phyloP scores from a whole-genome alignment of 495 filamentous ascomycete genomes.

The Hyaloscypha finlandica region DNA sequence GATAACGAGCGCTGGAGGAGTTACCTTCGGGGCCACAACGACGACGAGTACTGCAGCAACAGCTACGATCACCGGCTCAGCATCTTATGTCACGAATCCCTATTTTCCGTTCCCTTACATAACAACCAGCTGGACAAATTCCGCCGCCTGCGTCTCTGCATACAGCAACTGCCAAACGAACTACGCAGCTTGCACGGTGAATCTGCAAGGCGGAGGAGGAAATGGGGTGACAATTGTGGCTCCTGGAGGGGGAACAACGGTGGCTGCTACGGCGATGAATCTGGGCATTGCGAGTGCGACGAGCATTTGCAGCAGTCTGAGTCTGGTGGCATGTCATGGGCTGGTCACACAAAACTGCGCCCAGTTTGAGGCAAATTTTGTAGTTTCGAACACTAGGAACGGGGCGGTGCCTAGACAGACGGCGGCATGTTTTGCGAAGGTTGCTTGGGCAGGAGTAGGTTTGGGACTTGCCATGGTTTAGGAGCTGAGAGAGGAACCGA shows the following conservation, averaged over 20 bases:
- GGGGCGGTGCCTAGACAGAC: constrained; percentile 24
- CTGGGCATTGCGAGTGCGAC: constrained; percentile 24
- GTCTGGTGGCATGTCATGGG: constrained; percentile 23
- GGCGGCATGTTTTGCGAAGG: constrained; percentile 22
- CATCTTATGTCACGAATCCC: constrained; percentile 30
- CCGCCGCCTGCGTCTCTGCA: constrained; percentile 25
- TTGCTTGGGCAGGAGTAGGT: constrained; percentile 23
- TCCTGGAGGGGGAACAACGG: constrained; percentile 28
- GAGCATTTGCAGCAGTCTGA: constrained; percentile 30
- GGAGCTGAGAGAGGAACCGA: not conserved
- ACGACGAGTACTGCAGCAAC: constrained; percentile 17
- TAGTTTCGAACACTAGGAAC: constrained; percentile 19
- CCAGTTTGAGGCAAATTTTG: constrained; percentile 27
- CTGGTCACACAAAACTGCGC: constrained; percentile 24
- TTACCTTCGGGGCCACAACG: constrained; percentile 24
- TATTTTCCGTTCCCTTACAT: constrained; percentile 35
- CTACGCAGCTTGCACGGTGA: constrained; percentile 29
- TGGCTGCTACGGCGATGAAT: constrained; percentile 27
- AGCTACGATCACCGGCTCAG: constrained; percentile 21
- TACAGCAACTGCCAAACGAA: constrained; percentile 28
- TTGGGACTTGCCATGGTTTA: constrained; percentile 21
- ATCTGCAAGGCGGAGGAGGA: constrained; percentile 30
- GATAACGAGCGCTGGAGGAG: constrained; percentile 6
- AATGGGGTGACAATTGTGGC: constrained; percentile 32
- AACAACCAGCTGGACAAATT: constrained; percentile 23